phyloP scores from a whole-genome alignment of 257 asterid genomes.

The Plantago ovata region DNA sequence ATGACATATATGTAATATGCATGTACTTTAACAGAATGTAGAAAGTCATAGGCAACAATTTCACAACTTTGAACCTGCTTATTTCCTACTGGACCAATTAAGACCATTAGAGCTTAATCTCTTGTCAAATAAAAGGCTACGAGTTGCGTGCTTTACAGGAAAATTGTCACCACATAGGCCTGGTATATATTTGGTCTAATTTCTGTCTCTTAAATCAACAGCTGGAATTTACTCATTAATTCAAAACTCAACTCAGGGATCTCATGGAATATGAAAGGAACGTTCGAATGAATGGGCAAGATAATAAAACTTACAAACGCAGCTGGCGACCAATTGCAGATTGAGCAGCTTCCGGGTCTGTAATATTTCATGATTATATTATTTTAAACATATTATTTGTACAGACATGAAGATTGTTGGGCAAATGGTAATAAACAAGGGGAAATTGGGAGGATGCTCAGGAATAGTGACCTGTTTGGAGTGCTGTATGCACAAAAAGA shows the following conservation, averaged over 20 bases:
- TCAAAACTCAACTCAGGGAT: slow-evolving; percentile 8
- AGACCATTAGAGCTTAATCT: too few relatives aligned
- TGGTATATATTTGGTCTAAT: slow-evolving; percentile 12
- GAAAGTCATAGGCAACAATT: too few relatives aligned
- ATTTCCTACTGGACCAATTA: too few relatives aligned
- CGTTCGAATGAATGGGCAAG: slow-evolving; percentile 14
- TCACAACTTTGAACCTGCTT: too few relatives aligned
- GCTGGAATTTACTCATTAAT: slow-evolving; percentile 12
- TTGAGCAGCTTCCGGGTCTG: slow-evolving; percentile 85
- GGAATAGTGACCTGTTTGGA: slow-evolving; percentile 80
- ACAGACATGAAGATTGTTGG: slow-evolving; percentile 13
- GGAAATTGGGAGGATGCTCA: slow-evolving; percentile 12
- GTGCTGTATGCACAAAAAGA: slow-evolving; percentile 95
- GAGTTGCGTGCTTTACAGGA: too few relatives aligned
- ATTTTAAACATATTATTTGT: slow-evolving; percentile 9
- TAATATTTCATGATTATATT: slow-evolving; percentile 26
- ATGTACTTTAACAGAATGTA: too few relatives aligned
- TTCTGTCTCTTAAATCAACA: slow-evolving; percentile 15
- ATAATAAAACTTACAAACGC: slow-evolving; percentile 67
- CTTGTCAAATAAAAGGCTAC: too few relatives aligned
- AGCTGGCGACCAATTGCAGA: slow-evolving; percentile 82
- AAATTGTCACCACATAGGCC: too few relatives aligned
- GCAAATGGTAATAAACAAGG: slow-evolving; percentile 7
- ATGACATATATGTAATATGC: too few relatives aligned
- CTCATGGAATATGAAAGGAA: background rate